A percentile compares a stretch with the other conserved stretches of the same genome.
phyloP scores from a whole-genome alignment of 331 rosid species.

The Pyracantha coccinea region DNA sequence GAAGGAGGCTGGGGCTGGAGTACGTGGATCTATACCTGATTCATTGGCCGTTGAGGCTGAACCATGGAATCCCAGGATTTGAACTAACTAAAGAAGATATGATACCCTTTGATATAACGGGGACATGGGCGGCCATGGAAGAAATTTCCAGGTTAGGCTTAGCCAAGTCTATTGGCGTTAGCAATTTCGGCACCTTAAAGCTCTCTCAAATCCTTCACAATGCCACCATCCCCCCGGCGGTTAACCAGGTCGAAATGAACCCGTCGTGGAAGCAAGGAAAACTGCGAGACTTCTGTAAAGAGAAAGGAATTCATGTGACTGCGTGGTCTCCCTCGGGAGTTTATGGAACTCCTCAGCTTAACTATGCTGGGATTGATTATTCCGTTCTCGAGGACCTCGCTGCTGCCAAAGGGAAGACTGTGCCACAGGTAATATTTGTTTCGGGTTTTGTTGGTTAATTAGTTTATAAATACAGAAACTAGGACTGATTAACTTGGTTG shows the following conservation, averaged over 20 bases:
- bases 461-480: neutral
- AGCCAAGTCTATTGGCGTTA: conserved; percentile 42
- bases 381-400: neutral
- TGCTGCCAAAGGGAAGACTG: neutral
- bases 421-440: neutral
- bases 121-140: conserved; percentile 45
- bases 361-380: neutral
- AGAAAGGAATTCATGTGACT: conserved; percentile 20
- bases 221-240: conserved; percentile 8
- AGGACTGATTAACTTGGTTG: neutral
- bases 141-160: conserved; percentile 29
- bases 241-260: conserved; percentile 46
- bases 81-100: conserved; percentile 18
- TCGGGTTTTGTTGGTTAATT: neutral
- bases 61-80: neutral
- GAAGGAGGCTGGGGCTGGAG: conserved; percentile 43
- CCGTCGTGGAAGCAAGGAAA: conserved; percentile 46
- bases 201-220: conserved; percentile 27
- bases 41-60: conserved; percentile 33
- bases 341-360: neutral
- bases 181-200: conserved; percentile 39
- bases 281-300: conserved; percentile 29
- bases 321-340: neutral
- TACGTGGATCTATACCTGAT: conserved; percentile 48
- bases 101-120: conserved; percentile 31